Evolutionary conservation across 768 basidiomycete species (phyloP), one percentile per base, ranked within the genome.

Genomic region (Sutorius australiensis): DNA sequence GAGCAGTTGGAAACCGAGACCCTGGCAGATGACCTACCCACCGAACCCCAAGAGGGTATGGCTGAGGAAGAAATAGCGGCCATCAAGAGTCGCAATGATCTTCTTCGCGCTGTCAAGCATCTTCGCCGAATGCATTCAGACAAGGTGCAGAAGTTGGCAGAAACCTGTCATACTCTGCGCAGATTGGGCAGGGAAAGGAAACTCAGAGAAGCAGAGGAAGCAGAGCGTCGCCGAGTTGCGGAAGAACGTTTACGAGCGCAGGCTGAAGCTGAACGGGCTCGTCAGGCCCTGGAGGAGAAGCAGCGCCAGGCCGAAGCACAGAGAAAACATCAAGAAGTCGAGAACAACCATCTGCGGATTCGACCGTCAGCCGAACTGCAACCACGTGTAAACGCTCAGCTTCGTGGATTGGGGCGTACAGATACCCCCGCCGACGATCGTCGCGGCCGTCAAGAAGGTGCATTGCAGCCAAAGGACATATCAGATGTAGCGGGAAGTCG

Each of bases 401-500:
- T 27, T 17, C 48, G 45, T 16, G 42, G 24, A 41, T 34, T 14
- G 37, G 39, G 46, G 41, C 48, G 36, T n/a, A 17, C 16, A n/a
- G 48, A 49, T 42, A 30, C 32, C n/a, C 24, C 28, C 9, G 32
- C 27, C 24, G 30, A n/a, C 14, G 59, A 49, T 28, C 41, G 57
- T 21, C 30, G n/a, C 27, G 46, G 16, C 12, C 42, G 33, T 46
- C 14, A 46, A 46, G 48, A 42, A 19, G 36, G 31, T 27, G 27
- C 50, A 7, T 48, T 19, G 14, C 73, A 72, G 54, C 65, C 60
- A 38, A 71, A 62, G 31, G 63, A 61, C 10, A 67, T 50, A 40
- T 41, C 61, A 8, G 67, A 73, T 42, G 61, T 64, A 6, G 50
- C 60, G 12, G 63, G 56, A 41, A 67, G 72, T n/a, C 61, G 55